Evolutionary conservation across 2,329 filamentous ascomycete genomes (phyloP).

Genomic region (Arthrobotrys sinensis): DNA sequence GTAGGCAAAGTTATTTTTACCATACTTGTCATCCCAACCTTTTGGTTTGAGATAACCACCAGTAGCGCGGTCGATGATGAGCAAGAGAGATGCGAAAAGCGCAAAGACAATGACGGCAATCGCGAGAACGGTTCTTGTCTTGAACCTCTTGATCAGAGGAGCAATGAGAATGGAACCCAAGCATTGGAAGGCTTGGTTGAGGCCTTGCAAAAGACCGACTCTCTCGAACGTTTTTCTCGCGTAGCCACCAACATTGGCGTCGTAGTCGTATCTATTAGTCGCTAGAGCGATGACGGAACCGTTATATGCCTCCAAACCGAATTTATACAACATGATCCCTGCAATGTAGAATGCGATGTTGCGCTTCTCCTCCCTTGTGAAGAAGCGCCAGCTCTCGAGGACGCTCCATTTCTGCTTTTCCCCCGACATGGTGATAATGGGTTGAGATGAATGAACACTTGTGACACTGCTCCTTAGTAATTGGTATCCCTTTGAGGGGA

Average conservation of each 20-base stretch:
- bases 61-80: constrained; percentile 71
- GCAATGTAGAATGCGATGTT: constrained; percentile 70
- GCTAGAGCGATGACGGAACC: constrained; percentile 71
- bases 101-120: constrained; percentile 70
- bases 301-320: constrained; percentile 72
- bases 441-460: background rate
- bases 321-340: constrained; percentile 73
- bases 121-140: constrained; percentile 70
- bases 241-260: constrained; percentile 66
- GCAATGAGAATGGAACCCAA: constrained; percentile 72
- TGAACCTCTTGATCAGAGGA: constrained; percentile 70
- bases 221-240: constrained; percentile 69
- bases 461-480: background rate
- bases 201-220: constrained; percentile 70
- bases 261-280: constrained; percentile 71
- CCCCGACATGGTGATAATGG: constrained; percentile 38
- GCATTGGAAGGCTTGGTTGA: constrained; percentile 72
- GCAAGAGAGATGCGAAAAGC: constrained; percentile 70
- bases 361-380: constrained; percentile 68
- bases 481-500: background rate
- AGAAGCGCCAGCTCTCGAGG: constrained; percentile 64
- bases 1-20: constrained; percentile 66
- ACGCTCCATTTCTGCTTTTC: constrained; percentile 43
- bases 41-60: constrained; percentile 69
- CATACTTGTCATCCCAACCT: constrained; percentile 64